Percentiles rank a stretch among this genome's conserved stretches.
Evolutionary conservation across 2,329 filamentous ascomycete species (phyloP).

Genomic region (Monosporascus sp.): DNA sequence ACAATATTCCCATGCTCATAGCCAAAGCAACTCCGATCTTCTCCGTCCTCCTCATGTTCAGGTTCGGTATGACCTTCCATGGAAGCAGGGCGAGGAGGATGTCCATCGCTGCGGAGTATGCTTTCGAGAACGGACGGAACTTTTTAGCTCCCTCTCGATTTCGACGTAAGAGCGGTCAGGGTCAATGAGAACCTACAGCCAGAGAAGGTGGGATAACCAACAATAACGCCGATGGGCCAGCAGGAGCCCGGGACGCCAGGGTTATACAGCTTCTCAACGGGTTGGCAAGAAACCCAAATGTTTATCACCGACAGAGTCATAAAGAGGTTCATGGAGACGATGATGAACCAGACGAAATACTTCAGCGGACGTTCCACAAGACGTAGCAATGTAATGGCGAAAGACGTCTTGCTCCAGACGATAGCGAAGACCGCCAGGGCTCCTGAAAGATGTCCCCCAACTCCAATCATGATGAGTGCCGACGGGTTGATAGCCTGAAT

Average conservation of each 20-base stretch:
- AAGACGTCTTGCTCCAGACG: slow-evolving; percentile 32
- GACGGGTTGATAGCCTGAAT: slow-evolving; percentile 5
- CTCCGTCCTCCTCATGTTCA: slow-evolving; percentile 34
- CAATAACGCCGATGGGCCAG: slow-evolving; percentile 23
- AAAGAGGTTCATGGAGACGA: slow-evolving; percentile 26
- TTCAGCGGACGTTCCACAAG: slow-evolving; percentile 17
- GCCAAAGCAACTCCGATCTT: slow-evolving; percentile 35
- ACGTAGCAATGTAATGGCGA: slow-evolving; percentile 29
- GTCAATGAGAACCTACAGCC: slow-evolving; percentile 15
- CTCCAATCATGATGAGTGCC: slow-evolving; percentile 14
- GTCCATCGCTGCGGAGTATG: slow-evolving; percentile 33
- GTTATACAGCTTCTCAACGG: slow-evolving; percentile 25
- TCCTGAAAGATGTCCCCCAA: slow-evolving; percentile 18
- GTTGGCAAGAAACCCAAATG: slow-evolving; percentile 27
- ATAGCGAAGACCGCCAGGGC: slow-evolving; percentile 18
- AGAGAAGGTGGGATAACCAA: slow-evolving; percentile 28
- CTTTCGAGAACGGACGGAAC: slow-evolving; percentile 1
- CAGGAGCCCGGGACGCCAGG: slow-evolving; percentile 21
- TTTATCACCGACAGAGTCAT: slow-evolving; percentile 21
- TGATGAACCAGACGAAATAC: slow-evolving; percentile 26
- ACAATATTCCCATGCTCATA: slow-evolving; percentile 40
- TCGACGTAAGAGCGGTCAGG: too few relatives aligned
- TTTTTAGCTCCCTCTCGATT: neutral
- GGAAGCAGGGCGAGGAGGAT: slow-evolving; percentile 35
- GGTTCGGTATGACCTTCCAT: slow-evolving; percentile 35